A percentile compares a stretch with the other conserved stretches of the same genome.
Conservation (phyloP, 768 basidiomycete genomes). For the Boletus tomentosulus region DNA sequence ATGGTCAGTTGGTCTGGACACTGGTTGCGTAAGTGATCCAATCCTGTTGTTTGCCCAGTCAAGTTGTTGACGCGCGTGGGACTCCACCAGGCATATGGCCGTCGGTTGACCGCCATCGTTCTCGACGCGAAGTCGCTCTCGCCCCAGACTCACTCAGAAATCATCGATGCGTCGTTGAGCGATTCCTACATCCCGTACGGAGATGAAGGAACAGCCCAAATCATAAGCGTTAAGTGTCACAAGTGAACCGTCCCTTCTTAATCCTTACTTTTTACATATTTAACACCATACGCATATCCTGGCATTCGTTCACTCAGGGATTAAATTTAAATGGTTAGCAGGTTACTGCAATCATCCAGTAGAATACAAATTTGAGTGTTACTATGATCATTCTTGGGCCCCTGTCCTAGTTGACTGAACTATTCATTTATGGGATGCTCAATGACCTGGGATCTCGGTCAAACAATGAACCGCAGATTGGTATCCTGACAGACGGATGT, state of each 20-base stretch:
- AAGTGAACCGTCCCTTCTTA: neutral
- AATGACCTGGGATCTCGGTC: neutral
- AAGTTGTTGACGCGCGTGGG: neutral
- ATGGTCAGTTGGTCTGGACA: slow-evolving; percentile 83
- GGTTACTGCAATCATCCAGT: too few relatives aligned
- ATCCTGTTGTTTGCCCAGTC: neutral
- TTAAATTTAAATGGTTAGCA: neutral
- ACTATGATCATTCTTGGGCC: neutral
- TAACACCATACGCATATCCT: neutral
- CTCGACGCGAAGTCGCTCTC: slow-evolving; percentile 35
- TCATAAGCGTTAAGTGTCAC: slow-evolving; percentile 51
- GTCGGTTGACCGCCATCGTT: slow-evolving; percentile 64
- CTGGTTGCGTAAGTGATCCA: slow-evolving; percentile 66
- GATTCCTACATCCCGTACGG: slow-evolving; percentile 48
- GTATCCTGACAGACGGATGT: slow-evolving; percentile 22
- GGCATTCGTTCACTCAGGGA: neutral
- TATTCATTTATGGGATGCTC: neutral
- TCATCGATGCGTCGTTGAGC: slow-evolving; percentile 17
- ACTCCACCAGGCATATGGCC: slow-evolving; percentile 48
- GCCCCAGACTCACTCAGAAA: slow-evolving; percentile 5
- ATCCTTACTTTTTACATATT: neutral
- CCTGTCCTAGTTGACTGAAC: neutral
- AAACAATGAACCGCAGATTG: slow-evolving; percentile 28
- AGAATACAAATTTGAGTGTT: neutral
- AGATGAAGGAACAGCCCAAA: slow-evolving; percentile 44